These are phyloP conservation scores for Hypoxylon subgilvum DNA, from an alignment of 495 filamentous ascomycete species.

Conservation along the genomic window DNA sequence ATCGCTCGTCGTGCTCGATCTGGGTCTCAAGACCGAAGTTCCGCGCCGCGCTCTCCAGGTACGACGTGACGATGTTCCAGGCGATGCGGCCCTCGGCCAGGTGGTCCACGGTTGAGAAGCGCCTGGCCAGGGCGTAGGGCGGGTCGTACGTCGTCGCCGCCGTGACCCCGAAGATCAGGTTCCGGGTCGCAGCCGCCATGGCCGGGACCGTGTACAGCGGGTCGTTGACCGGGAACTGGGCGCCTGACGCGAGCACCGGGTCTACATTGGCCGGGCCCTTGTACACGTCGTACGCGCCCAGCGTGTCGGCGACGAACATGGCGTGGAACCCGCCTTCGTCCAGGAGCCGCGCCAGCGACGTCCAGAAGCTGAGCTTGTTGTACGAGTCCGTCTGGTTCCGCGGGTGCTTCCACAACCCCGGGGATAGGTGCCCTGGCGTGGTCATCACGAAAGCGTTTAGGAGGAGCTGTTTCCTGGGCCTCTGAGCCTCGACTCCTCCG, in stretches of 20 bases:
- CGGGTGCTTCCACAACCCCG: slow-evolving; percentile 61
- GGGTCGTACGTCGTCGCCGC: slow-evolving; percentile 65
- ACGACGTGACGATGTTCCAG: slow-evolving; percentile 69
- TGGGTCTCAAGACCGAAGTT: slow-evolving; percentile 61
- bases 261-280: slow-evolving; percentile 61
- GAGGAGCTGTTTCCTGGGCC: slow-evolving; percentile 56
- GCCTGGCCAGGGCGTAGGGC: slow-evolving; percentile 64
- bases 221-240: slow-evolving; percentile 66
- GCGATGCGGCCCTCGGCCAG: slow-evolving; percentile 62
- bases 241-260: slow-evolving; percentile 59
- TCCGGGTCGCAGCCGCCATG: slow-evolving; percentile 53
- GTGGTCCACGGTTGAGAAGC: slow-evolving; percentile 66
- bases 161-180: slow-evolving; percentile 65
- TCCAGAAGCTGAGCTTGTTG: slow-evolving; percentile 53
- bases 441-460: slow-evolving; percentile 68
- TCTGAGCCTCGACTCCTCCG: slow-evolving; percentile 1
- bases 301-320: slow-evolving; percentile 59
- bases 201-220: slow-evolving; percentile 46
- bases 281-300: slow-evolving; percentile 64
- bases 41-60: slow-evolving; percentile 65
- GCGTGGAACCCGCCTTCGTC: slow-evolving; percentile 58
- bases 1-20: slow-evolving; percentile 63
- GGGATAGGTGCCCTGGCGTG: slow-evolving; percentile 56
- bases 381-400: slow-evolving; percentile 60
- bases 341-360: slow-evolving; percentile 50